These are phyloP conservation scores for Closterium sp. DNA, from an alignment of 139 green algal species.

Conservation along the genomic window DNA sequence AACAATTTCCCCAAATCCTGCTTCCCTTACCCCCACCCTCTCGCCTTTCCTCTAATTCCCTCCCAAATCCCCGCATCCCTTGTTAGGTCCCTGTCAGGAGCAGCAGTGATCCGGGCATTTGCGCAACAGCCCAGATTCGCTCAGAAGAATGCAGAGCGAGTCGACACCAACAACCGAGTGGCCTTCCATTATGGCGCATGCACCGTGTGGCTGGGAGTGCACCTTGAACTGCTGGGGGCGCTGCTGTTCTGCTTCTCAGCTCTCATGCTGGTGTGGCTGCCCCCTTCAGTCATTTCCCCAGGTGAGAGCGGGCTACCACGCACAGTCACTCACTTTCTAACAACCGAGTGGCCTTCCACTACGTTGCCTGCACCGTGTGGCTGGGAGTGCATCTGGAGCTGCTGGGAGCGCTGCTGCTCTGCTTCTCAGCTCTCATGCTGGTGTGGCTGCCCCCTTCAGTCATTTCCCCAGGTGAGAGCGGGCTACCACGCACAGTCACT, in stretches of 20 bases:
- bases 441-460: slow-evolving; percentile 1
- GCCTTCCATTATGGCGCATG: slow-evolving; percentile 74
- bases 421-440: slow-evolving; percentile 42
- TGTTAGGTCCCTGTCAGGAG: slow-evolving; percentile 58
- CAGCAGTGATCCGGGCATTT: slow-evolving; percentile 64
- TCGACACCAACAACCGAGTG: slow-evolving; percentile 60
- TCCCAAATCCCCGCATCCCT: no score
- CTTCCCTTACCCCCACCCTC: no score
- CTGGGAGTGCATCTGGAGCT: slow-evolving; percentile 78
- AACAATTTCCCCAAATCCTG: slow-evolving; percentile 45
- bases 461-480: slow-evolving; percentile 17
- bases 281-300: slow-evolving; percentile 5
- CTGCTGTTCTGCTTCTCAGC: slow-evolving; percentile 37
- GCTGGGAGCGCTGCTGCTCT: slow-evolving; percentile 42
- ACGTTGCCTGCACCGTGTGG: slow-evolving; percentile 76
- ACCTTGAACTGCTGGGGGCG: slow-evolving; percentile 67
- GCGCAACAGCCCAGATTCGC: not conserved
- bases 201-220: slow-evolving; percentile 76
- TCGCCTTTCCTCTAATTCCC: no score
- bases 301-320: no score
- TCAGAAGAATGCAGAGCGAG: not conserved
- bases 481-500: not conserved
- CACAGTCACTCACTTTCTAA: no score
- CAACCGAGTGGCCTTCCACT: slow-evolving; percentile 70
- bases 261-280: slow-evolving; percentile 43